Conservation (phyloP, 2,329 filamentous ascomycete species). For the Xylaria sp. region DNA sequence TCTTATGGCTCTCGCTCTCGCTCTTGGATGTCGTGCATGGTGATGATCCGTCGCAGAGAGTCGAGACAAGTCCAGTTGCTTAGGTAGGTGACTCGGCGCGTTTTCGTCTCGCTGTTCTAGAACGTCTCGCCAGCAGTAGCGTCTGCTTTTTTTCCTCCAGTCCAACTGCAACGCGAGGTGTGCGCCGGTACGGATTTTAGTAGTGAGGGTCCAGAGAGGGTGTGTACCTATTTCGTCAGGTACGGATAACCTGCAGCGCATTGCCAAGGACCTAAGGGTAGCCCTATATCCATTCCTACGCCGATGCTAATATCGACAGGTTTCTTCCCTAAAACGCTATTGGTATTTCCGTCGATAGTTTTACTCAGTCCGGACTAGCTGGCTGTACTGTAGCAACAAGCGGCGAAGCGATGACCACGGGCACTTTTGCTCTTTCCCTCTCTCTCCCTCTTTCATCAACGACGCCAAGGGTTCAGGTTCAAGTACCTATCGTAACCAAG, state of each 20-base stretch:
- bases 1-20: not conserved
- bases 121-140: not conserved
- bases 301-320: not conserved
- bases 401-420: not conserved
- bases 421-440: not conserved
- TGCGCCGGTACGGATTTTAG: too few relatives aligned
- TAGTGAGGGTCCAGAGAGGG: too few relatives aligned
- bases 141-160: too few relatives aligned
- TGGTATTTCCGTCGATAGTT: slow-evolving; percentile 10
- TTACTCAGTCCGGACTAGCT: not conserved
- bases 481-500: too few relatives aligned
- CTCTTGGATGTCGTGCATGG: not conserved
- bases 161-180: too few relatives aligned
- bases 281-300: not conserved
- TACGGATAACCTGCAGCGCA: not conserved
- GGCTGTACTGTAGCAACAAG: too few relatives aligned
- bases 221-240: not conserved
- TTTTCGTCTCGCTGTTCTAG: not conserved
- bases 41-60: not conserved
- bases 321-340: not conserved
- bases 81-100: not conserved
- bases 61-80: too few relatives aligned
- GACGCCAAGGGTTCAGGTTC: too few relatives aligned
- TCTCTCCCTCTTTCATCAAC: too few relatives aligned
- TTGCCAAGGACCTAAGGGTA: too few relatives aligned